Evolutionary conservation across 805 yeast species (phyloP).

Genomic region (Millerozyma miso): DNA sequence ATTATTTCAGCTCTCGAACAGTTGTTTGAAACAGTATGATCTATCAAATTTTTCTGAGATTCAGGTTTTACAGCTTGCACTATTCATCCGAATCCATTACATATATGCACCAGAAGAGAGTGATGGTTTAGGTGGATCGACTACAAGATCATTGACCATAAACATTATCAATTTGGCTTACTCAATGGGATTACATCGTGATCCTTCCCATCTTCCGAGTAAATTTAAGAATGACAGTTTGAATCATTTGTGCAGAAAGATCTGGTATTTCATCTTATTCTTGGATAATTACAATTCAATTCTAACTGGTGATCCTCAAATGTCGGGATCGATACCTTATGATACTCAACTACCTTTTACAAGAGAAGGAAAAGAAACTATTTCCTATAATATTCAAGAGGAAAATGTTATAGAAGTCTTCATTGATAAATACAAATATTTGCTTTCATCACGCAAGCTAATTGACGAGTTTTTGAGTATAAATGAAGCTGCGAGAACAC

Average conservation of each 20-base stretch:
- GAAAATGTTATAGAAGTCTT: constrained; percentile 1
- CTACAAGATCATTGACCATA: not conserved
- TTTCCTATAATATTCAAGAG: constrained; percentile 1
- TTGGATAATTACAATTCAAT: constrained; percentile 41
- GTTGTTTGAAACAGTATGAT: constrained; percentile 46
- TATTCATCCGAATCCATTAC: constrained; percentile 50
- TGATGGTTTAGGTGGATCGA: not conserved
- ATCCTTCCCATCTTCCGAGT: constrained; percentile 21
- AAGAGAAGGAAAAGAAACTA: not conserved
- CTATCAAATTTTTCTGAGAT: constrained; percentile 43
- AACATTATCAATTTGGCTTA: constrained; percentile 34
- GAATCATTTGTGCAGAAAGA: constrained; percentile 46
- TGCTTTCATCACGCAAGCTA: not conserved
- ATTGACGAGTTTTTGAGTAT: not conserved
- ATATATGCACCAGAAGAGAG: not conserved
- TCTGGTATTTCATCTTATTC: constrained; percentile 47
- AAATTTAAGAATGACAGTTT: constrained; percentile 14
- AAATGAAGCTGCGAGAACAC: not conserved
- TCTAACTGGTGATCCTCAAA: constrained; percentile 41
- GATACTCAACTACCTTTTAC: constrained; percentile 2
- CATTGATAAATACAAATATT: not conserved
- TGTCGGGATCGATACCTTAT: constrained; percentile 33
- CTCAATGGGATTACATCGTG: constrained; percentile 44
- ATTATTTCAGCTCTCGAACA: not conserved
- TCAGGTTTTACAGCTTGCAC: constrained; percentile 54